Base-by-base conservation (phyloP, 345 rosid species). In the Aegle marmelos region DNA sequence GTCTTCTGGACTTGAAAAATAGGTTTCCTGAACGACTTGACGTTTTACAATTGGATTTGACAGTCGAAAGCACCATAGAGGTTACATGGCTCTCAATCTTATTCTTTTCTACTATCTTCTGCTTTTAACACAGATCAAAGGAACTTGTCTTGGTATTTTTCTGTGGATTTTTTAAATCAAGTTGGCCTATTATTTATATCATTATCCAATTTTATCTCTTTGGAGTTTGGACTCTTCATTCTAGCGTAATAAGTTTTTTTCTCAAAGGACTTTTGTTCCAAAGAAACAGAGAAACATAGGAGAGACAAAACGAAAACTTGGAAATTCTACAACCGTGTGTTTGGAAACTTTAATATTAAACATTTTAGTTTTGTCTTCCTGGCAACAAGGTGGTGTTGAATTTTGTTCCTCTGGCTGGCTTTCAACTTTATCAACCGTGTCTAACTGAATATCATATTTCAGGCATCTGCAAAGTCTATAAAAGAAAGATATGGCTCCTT, bases 1-100 rank as follows among this genome's bases (percentile, higher is more conserved):
- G 82, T 69, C 94, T 95, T 76, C 68, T 80, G 67, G 88, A 88
- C 68, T 82, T 95, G 79, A 91, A 92, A 80, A 88, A 84, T 65
- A 83, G 78, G 85, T 93, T 89, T 81, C 61, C 89, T 64, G 90
- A 91, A 5, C 91, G 94, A 14, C 94, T 95, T 34, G 79, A 79
- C 64, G 82, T 95, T 54, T 82, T 89, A 28, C 91, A 82, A 25
- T 78, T 95, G 78, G 96, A 93, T 77, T 81, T 87, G 75, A 88
- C 92, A 0, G 76, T 81, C 75, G 97, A 95, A 87, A 87, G 87
- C 30, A 93, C 93, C 79, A 90, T 95, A 74, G 83, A 92, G 99
- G 98, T 93, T 79, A 11, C 57, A 57, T 39, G 74, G 72, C 59
- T 54, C 70, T 39, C 64, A 59, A 72, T 78, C 9, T 76, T 30